Percentiles rank a stretch among this genome's conserved stretches.
These are phyloP conservation scores for Aspergillus pseudotamarii DNA, from an alignment of 2,329 filamentous ascomycete species.

Conservation along the genomic window DNA sequence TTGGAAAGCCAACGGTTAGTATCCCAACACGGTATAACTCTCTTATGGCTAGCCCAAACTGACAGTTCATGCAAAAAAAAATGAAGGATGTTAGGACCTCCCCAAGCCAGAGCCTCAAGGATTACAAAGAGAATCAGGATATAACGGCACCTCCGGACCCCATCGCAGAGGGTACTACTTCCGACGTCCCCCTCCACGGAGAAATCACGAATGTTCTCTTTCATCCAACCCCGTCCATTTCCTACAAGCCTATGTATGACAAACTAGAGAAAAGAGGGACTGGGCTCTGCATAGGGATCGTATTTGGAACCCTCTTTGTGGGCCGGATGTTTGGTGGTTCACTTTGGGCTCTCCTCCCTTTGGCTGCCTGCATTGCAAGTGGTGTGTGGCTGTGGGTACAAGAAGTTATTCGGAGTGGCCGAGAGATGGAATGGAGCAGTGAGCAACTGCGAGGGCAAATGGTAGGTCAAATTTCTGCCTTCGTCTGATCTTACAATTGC, in stretches of 20 bases:
- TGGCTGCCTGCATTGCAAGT: conserved; percentile 71
- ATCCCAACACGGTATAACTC: conserved; percentile 10
- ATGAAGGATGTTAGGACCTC: conserved; percentile 67
- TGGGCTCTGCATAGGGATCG: conserved; percentile 69
- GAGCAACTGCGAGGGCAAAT: conserved; percentile 84
- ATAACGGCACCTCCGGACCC: conserved; percentile 89
- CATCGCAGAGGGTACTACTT: conserved; percentile 76
- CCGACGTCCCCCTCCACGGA: conserved; percentile 91
- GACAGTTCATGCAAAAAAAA: conserved; percentile 4
- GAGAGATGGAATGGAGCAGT: conserved; percentile 83
- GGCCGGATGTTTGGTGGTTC: conserved; percentile 79
- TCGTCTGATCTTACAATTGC: neutral
- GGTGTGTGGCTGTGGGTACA: conserved; percentile 89
- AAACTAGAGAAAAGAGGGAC: conserved; percentile 75
- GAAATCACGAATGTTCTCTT: conserved; percentile 97
- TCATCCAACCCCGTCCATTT: conserved; percentile 87
- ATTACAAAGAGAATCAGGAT: conserved; percentile 85
- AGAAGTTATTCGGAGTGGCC: conserved; percentile 78
- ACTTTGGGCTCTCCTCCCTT: conserved; percentile 73
- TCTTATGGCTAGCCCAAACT: neutral
- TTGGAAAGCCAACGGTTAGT: conserved; percentile 69
- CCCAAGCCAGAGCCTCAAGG: conserved; percentile 69
- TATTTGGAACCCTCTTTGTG: conserved; percentile 72
- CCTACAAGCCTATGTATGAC: conserved; percentile 85
- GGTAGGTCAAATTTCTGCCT: conserved; percentile 40